Conservation (phyloP, 805 yeast genomes). For the Pichia heedii region DNA sequence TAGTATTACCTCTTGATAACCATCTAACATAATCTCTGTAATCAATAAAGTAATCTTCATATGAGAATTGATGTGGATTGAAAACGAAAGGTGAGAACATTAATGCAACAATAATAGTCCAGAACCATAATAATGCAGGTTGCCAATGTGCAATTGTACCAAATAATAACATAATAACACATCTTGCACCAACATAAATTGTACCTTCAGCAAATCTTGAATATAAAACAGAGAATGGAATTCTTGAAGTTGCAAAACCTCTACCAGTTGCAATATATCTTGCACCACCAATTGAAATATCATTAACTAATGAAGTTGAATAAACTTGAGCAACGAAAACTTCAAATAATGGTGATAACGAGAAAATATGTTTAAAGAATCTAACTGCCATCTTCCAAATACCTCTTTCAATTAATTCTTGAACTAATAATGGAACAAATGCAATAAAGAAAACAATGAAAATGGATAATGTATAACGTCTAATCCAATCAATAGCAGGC, state of each 20-base stretch:
- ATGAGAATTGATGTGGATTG: conserved; percentile 96
- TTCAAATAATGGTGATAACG: conserved; percentile 74
- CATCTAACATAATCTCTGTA: conserved; percentile 89
- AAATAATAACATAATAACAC: conserved; percentile 59
- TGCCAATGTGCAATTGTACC: conserved; percentile 83
- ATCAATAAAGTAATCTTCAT: conserved; percentile 94
- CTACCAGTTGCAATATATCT: conserved; percentile 81
- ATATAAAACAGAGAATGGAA: conserved; percentile 64
- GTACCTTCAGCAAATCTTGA: conserved; percentile 76
- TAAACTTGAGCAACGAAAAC: conserved; percentile 76
- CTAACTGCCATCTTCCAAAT: conserved; percentile 65
- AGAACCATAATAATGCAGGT: conserved; percentile 92
- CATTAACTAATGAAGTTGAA: conserved; percentile 60
- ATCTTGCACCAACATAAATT: conserved; percentile 77
- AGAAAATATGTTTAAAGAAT: conserved; percentile 57
- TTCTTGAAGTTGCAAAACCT: conserved; percentile 78
- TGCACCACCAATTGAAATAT: conserved; percentile 78
- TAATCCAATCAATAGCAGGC: conserved; percentile 73
- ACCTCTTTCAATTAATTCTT: conserved; percentile 78
- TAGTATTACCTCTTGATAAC: conserved; percentile 85
- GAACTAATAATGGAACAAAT: conserved; percentile 68
- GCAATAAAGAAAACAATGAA: conserved; percentile 77
- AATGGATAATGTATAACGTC: conserved; percentile 72
- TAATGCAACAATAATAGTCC: conserved; percentile 85
- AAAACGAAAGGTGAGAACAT: conserved; percentile 88